A percentile compares a stretch with the other conserved stretches of the same genome.
These are phyloP conservation scores for Metschnikowia borealis DNA, from an alignment of 805 yeast species.

Conservation along the genomic window DNA sequence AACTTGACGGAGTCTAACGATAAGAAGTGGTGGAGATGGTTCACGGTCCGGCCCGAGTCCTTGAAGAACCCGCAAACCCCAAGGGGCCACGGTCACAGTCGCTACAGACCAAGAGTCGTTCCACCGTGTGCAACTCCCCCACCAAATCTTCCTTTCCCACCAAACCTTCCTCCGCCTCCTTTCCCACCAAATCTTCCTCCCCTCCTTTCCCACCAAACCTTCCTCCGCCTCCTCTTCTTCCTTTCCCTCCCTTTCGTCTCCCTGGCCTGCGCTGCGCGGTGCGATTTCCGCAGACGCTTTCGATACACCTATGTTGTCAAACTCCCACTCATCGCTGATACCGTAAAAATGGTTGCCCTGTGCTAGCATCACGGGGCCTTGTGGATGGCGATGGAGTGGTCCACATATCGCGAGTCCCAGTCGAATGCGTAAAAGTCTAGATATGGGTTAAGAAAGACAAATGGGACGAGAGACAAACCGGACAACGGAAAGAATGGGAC, in stretches of 20 bases:
- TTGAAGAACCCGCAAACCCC: slow-evolving; percentile 55
- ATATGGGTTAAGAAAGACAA: no score
- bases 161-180: no score
- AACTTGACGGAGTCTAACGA: slow-evolving; percentile 45
- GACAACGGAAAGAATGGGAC: no score
- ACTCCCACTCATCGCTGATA: slow-evolving; percentile 67
- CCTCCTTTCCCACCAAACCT: no score
- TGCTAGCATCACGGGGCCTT: slow-evolving; percentile 31
- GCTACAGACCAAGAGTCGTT: slow-evolving; percentile 60
- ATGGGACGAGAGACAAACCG: no score
- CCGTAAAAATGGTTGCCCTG: slow-evolving; percentile 31
- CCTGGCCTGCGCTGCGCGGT: no score
- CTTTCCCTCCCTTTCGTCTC: no score
- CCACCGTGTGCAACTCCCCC: slow-evolving; percentile 29
- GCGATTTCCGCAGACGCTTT: slow-evolving; percentile 29
- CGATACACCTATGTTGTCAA: slow-evolving; percentile 76
- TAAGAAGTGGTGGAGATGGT: slow-evolving; percentile 41
- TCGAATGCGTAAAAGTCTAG: no score
- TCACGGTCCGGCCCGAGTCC: slow-evolving; percentile 28
- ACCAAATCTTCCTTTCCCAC: slow-evolving; percentile 19
- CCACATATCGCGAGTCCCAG: no score
- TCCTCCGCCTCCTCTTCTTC: no score
- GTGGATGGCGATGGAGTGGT: slow-evolving; percentile 11
- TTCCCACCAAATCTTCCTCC: no score
- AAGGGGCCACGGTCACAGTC: slow-evolving; percentile 78